These are phyloP conservation scores for Debaryomycetaceae sp. DNA, from an alignment of 1,139 yeast genomes.

Conservation along the genomic window DNA sequence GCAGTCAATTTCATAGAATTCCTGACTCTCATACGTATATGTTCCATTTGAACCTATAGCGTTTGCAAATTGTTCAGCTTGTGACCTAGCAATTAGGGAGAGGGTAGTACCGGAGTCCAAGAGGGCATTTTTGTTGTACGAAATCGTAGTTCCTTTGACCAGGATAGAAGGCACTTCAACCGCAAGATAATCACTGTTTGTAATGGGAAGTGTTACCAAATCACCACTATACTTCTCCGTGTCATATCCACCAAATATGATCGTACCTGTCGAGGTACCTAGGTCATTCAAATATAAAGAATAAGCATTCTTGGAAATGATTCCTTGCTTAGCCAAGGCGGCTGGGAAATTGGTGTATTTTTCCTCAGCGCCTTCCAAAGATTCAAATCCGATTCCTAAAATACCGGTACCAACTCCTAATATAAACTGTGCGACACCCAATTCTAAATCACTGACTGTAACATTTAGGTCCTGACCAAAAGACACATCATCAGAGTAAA, in stretches of 20 bases:
- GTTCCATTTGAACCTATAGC: not conserved
- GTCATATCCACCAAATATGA: conserved; percentile 60
- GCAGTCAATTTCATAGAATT: not conserved
- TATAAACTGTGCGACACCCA: conserved; percentile 35
- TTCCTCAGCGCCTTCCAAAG: conserved; percentile 12
- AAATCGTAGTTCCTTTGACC: conserved; percentile 3
- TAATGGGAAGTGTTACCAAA: conserved; percentile 22
- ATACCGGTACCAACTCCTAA: conserved; percentile 42
- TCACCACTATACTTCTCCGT: conserved; percentile 48
- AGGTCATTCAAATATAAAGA: conserved; percentile 50
- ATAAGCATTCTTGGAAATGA: conserved; percentile 46
- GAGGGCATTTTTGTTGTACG: conserved; percentile 10
- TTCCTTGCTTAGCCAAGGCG: conserved; percentile 48
- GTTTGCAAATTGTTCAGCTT: not conserved
- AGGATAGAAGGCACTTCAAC: not conserved
- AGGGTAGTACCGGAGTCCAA: conserved; percentile 43
- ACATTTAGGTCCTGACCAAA: not conserved
- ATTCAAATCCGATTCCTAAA: conserved; percentile 52
- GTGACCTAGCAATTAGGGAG: conserved; percentile 4
- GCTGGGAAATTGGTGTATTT: conserved; percentile 56
- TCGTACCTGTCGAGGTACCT: conserved; percentile 38
- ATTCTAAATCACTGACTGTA: not conserved
- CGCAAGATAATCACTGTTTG: conserved; percentile 11
- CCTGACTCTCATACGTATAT: not conserved
- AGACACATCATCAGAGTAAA: not conserved